Conservation (phyloP, 2,329 filamentous ascomycete genomes). For the Xylariales sp. region DNA sequence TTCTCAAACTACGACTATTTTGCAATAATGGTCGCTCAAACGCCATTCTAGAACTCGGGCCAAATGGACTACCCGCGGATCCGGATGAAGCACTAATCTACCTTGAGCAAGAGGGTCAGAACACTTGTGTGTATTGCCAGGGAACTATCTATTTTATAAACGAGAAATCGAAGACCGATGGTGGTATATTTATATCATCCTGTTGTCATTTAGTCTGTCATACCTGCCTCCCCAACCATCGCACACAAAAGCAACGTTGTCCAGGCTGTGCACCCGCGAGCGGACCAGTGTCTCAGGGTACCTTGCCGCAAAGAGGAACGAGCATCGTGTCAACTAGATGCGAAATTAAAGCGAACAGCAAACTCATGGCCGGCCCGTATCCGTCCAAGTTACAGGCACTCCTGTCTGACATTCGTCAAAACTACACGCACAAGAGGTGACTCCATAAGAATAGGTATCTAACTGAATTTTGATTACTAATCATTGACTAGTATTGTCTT, state of each 20-base stretch:
- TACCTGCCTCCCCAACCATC: constrained; percentile 3
- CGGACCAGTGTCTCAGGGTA: not conserved
- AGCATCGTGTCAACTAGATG: no score
- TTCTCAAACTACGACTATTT: constrained; percentile 45
- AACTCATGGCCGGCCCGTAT: not conserved
- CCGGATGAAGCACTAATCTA: constrained; percentile 14
- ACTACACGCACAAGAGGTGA: constrained; percentile 40
- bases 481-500: constrained; percentile 48
- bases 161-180: not conserved
- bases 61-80: constrained; percentile 1
- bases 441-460: not conserved
- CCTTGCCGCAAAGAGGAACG: no score
- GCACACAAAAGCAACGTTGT: not conserved
- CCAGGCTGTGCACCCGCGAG: not conserved
- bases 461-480: not conserved
- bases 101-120: constrained; percentile 14
- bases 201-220: constrained; percentile 22
- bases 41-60: not conserved
- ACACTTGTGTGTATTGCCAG: constrained; percentile 18
- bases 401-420: constrained; percentile 39
- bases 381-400: constrained; percentile 21
- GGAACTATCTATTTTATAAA: constrained; percentile 12
- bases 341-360: not conserved
- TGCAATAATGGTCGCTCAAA: constrained; percentile 32
- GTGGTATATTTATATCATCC: constrained; percentile 4